phyloP scores from a whole-genome alignment of 108 stramenopile species.

The Cyclotella distinguenda region DNA sequence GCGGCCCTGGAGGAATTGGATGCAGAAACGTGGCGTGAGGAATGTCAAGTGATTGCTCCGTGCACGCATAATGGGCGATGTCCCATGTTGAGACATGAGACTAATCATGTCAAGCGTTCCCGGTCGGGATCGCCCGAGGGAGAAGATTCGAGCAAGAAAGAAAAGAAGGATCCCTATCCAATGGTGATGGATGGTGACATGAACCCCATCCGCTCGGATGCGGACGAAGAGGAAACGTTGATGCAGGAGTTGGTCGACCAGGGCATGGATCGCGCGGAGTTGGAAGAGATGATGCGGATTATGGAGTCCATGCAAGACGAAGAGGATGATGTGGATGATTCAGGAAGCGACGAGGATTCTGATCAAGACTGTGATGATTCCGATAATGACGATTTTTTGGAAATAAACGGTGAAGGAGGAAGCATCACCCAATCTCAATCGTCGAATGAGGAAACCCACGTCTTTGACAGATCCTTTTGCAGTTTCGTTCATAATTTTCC shows the following conservation, averaged over 20 bases:
- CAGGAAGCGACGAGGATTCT: slow-evolving; percentile 27
- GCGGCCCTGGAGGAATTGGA: slow-evolving; percentile 1
- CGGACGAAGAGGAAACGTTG: slow-evolving; percentile 30
- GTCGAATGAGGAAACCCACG: slow-evolving; percentile 45
- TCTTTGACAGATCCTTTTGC: slow-evolving; percentile 69
- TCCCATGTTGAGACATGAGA: slow-evolving; percentile 73
- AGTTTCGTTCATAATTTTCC: slow-evolving; percentile 87
- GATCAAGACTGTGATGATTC: slow-evolving; percentile 32
- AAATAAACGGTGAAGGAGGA: neutral
- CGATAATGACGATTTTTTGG: neutral
- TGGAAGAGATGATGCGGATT: slow-evolving; percentile 29
- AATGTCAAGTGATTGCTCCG: slow-evolving; percentile 80
- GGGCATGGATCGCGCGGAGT: slow-evolving; percentile 21
- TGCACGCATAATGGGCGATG: slow-evolving; percentile 82
- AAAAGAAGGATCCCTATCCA: too few species aligned
- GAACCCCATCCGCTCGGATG: too few species aligned
- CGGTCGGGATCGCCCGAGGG: slow-evolving; percentile 44
- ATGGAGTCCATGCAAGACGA: slow-evolving; percentile 30
- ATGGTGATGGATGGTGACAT: slow-evolving; percentile 9
- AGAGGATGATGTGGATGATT: slow-evolving; percentile 38
- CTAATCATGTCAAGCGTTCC: slow-evolving; percentile 46
- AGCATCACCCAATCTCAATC: slow-evolving; percentile 14
- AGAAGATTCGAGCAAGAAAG: too few species aligned
- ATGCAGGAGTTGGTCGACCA: slow-evolving; percentile 14
- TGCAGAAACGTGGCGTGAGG: slow-evolving; percentile 33